Evolutionary conservation across 768 basidiomycete species (phyloP).

Genomic region (Leucocoprinus leucothites): DNA sequence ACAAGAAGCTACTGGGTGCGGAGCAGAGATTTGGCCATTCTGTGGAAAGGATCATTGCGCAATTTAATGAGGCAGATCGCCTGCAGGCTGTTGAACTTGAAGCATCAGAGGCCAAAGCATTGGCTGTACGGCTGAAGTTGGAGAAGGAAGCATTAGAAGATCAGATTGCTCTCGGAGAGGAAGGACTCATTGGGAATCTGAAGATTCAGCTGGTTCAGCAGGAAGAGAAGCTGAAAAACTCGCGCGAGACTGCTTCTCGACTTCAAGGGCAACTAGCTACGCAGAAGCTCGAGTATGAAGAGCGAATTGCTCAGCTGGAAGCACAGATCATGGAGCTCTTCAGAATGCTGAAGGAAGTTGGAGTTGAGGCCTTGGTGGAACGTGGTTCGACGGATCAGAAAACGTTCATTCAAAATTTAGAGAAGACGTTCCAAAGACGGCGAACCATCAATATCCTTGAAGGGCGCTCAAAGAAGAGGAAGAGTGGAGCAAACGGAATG

Average conservation of each 20-base stretch:
- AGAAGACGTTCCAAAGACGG: constrained; percentile 77
- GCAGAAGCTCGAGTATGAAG: constrained; percentile 79
- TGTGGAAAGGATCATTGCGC: constrained; percentile 83
- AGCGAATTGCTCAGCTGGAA: constrained; percentile 84
- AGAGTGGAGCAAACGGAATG: constrained; percentile 18
- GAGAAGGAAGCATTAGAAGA: constrained; percentile 84
- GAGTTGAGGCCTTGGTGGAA: constrained; percentile 73
- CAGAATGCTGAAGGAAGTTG: constrained; percentile 86
- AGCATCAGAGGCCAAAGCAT: constrained; percentile 60
- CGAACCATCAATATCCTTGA: constrained; percentile 87
- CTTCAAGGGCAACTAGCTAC: constrained; percentile 75
- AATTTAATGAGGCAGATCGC: constrained; percentile 88
- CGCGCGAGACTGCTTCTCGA: constrained; percentile 72
- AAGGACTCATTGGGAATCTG: constrained; percentile 80
- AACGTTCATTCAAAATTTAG: constrained; percentile 74
- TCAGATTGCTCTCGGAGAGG: constrained; percentile 76
- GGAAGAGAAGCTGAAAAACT: constrained; percentile 76
- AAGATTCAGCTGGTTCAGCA: constrained; percentile 65
- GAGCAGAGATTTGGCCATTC: constrained; percentile 86
- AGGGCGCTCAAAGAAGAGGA: constrained; percentile 43
- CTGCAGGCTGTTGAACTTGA: constrained; percentile 79
- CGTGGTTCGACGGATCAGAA: constrained; percentile 74
- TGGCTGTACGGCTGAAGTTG: constrained; percentile 61
- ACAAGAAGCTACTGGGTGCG: constrained; percentile 83
- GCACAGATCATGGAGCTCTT: constrained; percentile 92